A percentile compares a stretch with the other conserved stretches of the same genome.
Evolutionary conservation across 345 rosid genomes (phyloP).

Genomic region (Eucalyptus fibrosa): DNA sequence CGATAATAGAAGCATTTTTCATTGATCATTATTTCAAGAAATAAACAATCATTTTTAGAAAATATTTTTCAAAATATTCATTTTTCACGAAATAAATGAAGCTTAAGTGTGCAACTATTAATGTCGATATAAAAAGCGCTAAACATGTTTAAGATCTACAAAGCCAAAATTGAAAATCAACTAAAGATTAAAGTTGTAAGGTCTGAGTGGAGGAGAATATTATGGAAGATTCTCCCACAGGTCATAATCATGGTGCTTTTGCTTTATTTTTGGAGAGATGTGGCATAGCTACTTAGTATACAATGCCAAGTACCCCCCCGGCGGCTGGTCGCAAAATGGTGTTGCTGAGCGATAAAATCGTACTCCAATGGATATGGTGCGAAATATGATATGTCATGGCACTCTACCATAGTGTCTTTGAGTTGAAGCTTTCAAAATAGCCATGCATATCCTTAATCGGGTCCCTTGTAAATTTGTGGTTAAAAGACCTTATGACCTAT

Average conservation of each 20-base stretch:
- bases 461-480: not conserved
- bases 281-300: not conserved
- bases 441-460: not conserved
- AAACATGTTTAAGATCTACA: not conserved
- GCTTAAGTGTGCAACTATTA: too few relatives aligned
- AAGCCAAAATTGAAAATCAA: not conserved
- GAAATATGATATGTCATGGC: not conserved
- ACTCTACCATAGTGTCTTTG: too few relatives aligned
- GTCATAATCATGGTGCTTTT: not conserved
- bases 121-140: not conserved
- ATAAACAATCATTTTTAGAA: too few relatives aligned
- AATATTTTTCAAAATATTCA: too few relatives aligned
- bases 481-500: not conserved
- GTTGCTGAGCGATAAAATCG: not conserved
- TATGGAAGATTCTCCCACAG: not conserved
- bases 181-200: not conserved
- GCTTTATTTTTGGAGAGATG: not conserved
- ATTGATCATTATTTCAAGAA: too few relatives aligned
- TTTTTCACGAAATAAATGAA: too few relatives aligned
- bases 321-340: not conserved
- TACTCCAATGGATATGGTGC: not conserved
- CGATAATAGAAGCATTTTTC: too few relatives aligned
- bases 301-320: not conserved
- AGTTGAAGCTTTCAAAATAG: too few relatives aligned
- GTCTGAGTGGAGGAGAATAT: not conserved